A percentile compares a stretch with the other conserved stretches of the same genome.
phyloP scores from a whole-genome alignment of 495 filamentous ascomycete genomes.

The Penicillium diatomitis region DNA sequence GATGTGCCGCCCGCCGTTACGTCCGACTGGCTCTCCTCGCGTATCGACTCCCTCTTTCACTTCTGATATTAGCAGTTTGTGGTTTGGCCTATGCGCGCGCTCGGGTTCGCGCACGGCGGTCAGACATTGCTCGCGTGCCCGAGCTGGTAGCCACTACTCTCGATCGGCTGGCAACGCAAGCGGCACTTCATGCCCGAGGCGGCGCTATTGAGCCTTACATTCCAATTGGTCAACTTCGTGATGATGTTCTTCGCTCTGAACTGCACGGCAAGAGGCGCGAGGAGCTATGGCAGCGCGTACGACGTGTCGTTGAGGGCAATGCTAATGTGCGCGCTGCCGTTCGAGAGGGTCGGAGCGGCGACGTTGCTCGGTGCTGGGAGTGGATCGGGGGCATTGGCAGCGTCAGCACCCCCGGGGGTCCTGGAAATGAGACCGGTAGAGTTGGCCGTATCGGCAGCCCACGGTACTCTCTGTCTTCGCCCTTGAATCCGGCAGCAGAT shows the following conservation, averaged over 20 bases:
- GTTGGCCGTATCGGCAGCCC: conserved; percentile 36
- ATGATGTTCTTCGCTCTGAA: conserved; percentile 80
- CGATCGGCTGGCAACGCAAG: conserved; percentile 72
- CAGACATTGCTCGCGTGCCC: conserved; percentile 63
- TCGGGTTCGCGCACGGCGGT: conserved; percentile 45
- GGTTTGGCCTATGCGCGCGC: conserved; percentile 47
- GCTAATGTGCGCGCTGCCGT: conserved; percentile 82
- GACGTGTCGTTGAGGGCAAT: conserved; percentile 79
- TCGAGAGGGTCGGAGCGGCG: conserved; percentile 72
- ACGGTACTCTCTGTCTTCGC: conserved; percentile 22
- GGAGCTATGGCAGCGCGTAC: conserved; percentile 72
- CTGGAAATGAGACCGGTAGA: conserved; percentile 24
- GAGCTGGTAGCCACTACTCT: conserved; percentile 72
- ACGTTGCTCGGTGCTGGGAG: conserved; percentile 86
- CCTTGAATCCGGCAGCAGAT: conserved; percentile 12
- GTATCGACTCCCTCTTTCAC: conserved; percentile 88
- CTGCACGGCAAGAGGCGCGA: conserved; percentile 65
- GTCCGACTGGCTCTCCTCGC: conserved; percentile 84
- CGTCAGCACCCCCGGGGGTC: conserved; percentile 23
- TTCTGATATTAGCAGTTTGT: conserved; percentile 47
- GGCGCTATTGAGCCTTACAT: conserved; percentile 64
- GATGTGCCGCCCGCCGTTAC: conserved; percentile 81
- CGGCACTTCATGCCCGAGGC: conserved; percentile 61
- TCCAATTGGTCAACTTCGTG: conserved; percentile 77
- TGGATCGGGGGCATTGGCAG: conserved; percentile 72